phyloP scores from a whole-genome alignment of 2,329 filamentous ascomycete genomes.

The Fusarium siculi region DNA sequence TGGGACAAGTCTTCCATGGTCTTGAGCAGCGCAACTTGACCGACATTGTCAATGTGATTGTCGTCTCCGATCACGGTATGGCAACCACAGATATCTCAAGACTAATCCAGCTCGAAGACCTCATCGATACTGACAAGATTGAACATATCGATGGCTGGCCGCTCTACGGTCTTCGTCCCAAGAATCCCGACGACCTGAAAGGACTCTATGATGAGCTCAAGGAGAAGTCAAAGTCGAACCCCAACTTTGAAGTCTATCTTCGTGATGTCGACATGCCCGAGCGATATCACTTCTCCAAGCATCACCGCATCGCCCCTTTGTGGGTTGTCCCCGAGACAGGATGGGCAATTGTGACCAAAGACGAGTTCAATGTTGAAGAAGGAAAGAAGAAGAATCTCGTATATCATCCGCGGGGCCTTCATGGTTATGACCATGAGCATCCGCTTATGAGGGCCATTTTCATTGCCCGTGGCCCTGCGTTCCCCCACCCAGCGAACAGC shows the following conservation, averaged over 20 bases:
- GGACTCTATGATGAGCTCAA: constrained; percentile 72
- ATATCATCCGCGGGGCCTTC: constrained; percentile 86
- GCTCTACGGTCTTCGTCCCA: constrained; percentile 86
- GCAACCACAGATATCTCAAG: constrained; percentile 86
- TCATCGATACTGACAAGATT: constrained; percentile 81
- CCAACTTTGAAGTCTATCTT: constrained; percentile 87
- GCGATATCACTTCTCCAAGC: constrained; percentile 89
- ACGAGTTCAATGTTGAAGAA: constrained; percentile 78
- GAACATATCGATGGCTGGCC: constrained; percentile 95
- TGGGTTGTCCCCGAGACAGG: constrained; percentile 95
- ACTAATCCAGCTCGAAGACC: constrained; percentile 88
- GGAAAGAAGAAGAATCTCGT: constrained; percentile 70
- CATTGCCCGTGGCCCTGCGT: constrained; percentile 89
- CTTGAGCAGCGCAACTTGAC: constrained; percentile 86
- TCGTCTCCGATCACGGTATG: constrained; percentile 99
- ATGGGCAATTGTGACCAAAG: constrained; percentile 87
- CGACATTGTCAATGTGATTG: constrained; percentile 87
- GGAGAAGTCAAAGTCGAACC: constrained; percentile 67
- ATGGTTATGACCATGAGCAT: constrained; percentile 95
- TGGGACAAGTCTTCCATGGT: constrained; percentile 79
- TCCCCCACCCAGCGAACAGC: constrained; percentile 86
- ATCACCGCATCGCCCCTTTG: constrained; percentile 88
- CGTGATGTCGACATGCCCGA: constrained; percentile 89
- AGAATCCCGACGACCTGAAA: constrained; percentile 72
- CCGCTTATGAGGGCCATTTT: constrained; percentile 98